phyloP scores from a whole-genome alignment of 768 basidiomycete species.

The Polyporus arcularius region DNA sequence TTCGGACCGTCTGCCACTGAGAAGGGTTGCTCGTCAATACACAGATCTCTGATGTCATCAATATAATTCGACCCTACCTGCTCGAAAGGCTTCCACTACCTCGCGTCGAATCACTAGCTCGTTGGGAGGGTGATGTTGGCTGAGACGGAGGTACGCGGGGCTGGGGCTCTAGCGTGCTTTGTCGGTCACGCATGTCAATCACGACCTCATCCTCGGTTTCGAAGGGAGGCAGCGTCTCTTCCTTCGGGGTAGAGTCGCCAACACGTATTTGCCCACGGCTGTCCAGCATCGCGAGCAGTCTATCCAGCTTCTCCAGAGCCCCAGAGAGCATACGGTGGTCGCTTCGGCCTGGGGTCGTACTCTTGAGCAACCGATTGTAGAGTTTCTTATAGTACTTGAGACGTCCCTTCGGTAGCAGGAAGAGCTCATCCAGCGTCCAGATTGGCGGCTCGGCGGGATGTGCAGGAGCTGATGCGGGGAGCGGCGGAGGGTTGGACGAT shows the following conservation, averaged over 20 bases:
- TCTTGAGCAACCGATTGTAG: slow-evolving; percentile 82
- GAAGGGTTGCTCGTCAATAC: background rate
- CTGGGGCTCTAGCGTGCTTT: slow-evolving; percentile 22
- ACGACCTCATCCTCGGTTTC: slow-evolving; percentile 59
- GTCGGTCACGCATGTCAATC: slow-evolving; percentile 51
- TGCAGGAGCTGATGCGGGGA: slow-evolving; percentile 36
- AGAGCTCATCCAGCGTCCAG: slow-evolving; percentile 89
- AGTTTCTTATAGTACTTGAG: slow-evolving; percentile 92
- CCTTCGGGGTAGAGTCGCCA: slow-evolving; percentile 29
- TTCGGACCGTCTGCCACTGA: slow-evolving; percentile 60
- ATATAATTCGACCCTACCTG: slow-evolving; percentile 39
- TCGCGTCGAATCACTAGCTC: slow-evolving; percentile 27
- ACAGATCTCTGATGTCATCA: slow-evolving; percentile 4
- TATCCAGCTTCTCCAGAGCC: slow-evolving; percentile 80
- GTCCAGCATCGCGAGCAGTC: slow-evolving; percentile 68
- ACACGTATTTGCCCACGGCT: slow-evolving; percentile 56
- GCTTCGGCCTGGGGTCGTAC: slow-evolving; percentile 81
- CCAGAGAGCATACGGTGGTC: slow-evolving; percentile 81
- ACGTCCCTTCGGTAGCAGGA: slow-evolving; percentile 81
- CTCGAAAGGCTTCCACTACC: slow-evolving; percentile 48
- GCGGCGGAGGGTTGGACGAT: slow-evolving; percentile 57
- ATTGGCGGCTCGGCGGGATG: slow-evolving; percentile 38
- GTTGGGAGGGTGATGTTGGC: slow-evolving; percentile 23
- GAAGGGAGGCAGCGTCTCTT: slow-evolving; percentile 21
- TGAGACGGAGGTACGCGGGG: slow-evolving; percentile 5